phyloP scores from a whole-genome alignment of 2,329 filamentous ascomycete genomes.

The Clarireedia hainanense region DNA sequence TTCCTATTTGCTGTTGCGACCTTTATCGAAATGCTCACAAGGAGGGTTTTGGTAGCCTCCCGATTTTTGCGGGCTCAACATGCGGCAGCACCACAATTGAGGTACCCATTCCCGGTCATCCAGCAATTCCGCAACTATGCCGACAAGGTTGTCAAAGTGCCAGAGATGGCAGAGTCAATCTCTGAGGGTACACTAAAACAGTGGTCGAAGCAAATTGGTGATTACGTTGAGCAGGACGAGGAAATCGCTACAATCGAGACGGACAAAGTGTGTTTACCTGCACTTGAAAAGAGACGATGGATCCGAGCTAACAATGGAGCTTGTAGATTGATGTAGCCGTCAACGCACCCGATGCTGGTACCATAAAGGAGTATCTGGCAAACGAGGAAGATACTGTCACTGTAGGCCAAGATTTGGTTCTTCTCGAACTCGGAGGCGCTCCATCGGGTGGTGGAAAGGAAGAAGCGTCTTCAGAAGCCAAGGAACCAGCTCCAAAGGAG shows the following conservation, averaged over 20 bases:
- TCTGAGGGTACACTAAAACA: constrained; percentile 95
- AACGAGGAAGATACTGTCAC: constrained; percentile 92
- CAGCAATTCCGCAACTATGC: constrained; percentile 58
- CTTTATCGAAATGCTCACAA: constrained; percentile 25
- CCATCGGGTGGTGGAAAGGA: constrained; percentile 45
- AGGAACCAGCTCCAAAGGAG: constrained; percentile 49
- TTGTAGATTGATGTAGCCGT: constrained; percentile 88
- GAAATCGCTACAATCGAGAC: constrained; percentile 99
- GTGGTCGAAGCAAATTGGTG: constrained; percentile 85
- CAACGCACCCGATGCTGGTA: constrained; percentile 85
- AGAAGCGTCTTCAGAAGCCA: constrained; percentile 45
- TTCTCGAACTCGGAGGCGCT: constrained; percentile 70
- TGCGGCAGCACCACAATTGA: constrained; percentile 20
- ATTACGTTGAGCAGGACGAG: constrained; percentile 91
- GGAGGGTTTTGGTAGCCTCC: constrained; percentile 27
- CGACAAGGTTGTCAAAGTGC: constrained; percentile 84
- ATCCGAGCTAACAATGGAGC: background rate
- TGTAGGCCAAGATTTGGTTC: constrained; percentile 86
- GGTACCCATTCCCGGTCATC: constrained; percentile 38
- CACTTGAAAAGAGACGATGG: background rate
- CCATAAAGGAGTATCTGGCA: constrained; percentile 84
- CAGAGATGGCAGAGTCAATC: constrained; percentile 97
- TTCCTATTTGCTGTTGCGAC: constrained; percentile 8
- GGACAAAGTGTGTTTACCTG: constrained; percentile 64
- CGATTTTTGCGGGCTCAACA: constrained; percentile 26